Conservation (phyloP, 2,329 filamentous ascomycete species). For the Aspergillus novoparasiticus region DNA sequence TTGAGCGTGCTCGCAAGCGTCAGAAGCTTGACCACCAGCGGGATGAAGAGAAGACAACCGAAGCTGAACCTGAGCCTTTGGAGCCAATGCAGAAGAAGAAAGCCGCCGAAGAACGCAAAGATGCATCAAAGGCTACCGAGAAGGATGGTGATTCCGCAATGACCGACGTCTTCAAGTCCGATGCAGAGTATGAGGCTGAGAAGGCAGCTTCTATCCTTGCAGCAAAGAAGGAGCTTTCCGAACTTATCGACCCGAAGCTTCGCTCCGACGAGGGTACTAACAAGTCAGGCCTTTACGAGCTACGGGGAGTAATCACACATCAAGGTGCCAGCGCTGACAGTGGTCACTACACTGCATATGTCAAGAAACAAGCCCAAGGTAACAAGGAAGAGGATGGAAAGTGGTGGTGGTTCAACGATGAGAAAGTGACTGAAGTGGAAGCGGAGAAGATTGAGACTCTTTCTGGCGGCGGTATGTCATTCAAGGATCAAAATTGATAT, state of each 20-base stretch:
- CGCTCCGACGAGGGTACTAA: constrained; percentile 80
- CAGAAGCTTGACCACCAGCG: constrained; percentile 71
- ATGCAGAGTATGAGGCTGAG: constrained; percentile 89
- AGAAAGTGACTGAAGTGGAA: constrained; percentile 91
- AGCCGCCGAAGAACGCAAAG: constrained; percentile 53
- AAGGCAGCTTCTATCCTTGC: constrained; percentile 71
- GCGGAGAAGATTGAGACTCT: constrained; percentile 88
- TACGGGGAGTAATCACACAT: constrained; percentile 91
- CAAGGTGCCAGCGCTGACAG: constrained; percentile 96
- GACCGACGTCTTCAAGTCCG: constrained; percentile 80
- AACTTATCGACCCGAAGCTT: constrained; percentile 74
- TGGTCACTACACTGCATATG: constrained; percentile 95
- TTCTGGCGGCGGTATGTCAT: constrained; percentile 73
- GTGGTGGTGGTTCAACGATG: constrained; percentile 99
- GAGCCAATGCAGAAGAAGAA: constrained; percentile 54
- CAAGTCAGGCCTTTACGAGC: constrained; percentile 92
- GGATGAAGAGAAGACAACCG: constrained; percentile 53
- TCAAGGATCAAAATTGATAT: constrained; percentile 2
- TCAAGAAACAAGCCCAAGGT: constrained; percentile 81
- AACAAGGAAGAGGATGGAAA: constrained; percentile 86
- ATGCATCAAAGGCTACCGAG: constrained; percentile 51
- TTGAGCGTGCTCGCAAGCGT: constrained; percentile 87
- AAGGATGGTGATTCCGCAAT: constrained; percentile 73
- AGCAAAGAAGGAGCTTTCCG: constrained; percentile 85
- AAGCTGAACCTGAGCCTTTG: constrained; percentile 34